phyloP scores from a whole-genome alignment of 2,329 filamentous ascomycete species.

The Massarina eburnea region DNA sequence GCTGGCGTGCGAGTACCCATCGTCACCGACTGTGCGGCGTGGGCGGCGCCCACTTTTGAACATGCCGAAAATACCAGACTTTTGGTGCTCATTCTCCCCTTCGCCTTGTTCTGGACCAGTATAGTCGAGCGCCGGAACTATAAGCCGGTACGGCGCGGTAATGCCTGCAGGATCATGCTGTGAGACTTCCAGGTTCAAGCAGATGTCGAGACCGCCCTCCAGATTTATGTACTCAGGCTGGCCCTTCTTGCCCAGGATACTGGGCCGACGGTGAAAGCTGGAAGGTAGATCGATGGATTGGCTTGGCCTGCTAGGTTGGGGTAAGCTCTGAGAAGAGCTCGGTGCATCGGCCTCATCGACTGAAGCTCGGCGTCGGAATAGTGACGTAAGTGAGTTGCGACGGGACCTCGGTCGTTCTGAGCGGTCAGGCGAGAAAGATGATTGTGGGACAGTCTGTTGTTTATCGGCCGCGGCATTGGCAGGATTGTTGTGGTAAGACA shows the following conservation, averaged over 20 bases:
- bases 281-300: slow-evolving; percentile 34
- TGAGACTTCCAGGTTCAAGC: slow-evolving; percentile 85
- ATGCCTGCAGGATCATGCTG: slow-evolving; percentile 83
- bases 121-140: slow-evolving; percentile 74
- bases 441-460: slow-evolving; percentile 29
- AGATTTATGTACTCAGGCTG: slow-evolving; percentile 63
- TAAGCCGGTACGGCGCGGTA: slow-evolving; percentile 81
- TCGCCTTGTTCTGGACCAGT: slow-evolving; percentile 17
- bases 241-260: slow-evolving; percentile 45
- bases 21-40: slow-evolving; percentile 31
- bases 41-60: slow-evolving; percentile 27
- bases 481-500: slow-evolving; percentile 43
- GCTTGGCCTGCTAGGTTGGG: slow-evolving; percentile 18
- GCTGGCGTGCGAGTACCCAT: slow-evolving; percentile 33
- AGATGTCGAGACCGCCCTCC: slow-evolving; percentile 81
- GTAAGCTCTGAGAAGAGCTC: slow-evolving; percentile 27
- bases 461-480: slow-evolving; percentile 36
- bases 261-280: slow-evolving; percentile 49
- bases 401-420: slow-evolving; percentile 34
- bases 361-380: slow-evolving; percentile 39
- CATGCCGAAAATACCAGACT: slow-evolving; percentile 28
- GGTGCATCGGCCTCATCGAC: slow-evolving; percentile 27
- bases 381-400: slow-evolving; percentile 35
- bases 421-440: slow-evolving; percentile 40
- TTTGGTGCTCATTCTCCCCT: slow-evolving; percentile 25